Base-by-base conservation (phyloP, 2,329 filamentous ascomycete species). In the Arachnomyces sp. region DNA sequence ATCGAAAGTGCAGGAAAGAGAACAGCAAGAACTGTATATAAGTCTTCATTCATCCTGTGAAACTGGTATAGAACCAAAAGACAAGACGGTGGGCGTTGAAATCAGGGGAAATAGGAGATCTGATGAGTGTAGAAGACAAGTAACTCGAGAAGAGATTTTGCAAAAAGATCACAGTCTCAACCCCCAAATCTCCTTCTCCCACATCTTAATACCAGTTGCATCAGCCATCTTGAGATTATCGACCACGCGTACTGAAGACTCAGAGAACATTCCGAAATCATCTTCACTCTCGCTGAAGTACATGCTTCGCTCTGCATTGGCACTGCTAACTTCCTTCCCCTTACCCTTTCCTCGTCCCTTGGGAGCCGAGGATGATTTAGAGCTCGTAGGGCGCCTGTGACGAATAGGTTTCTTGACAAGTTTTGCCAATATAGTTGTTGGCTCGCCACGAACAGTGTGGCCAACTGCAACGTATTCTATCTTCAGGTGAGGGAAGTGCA, bases 381-480 rank as follows among this genome's bases (percentile, higher is more conserved):
- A 32, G 30, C 9, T 39, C 31, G 2, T 30, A 39, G 32, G 29
- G 13, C 17, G 12, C 9, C 6, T 14, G 7, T 20, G 16, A 4
- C 16, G 14, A 7, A 4, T 9, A 7, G 30, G 7, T n/a, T 36
- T 39, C 28, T 20, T 38, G 7, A 20, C 38, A 7, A 43, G 15
- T 29, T 40, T 36, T 18, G 38, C 34, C 17, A 42, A 39, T 2
- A 25, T 12, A 32, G 41, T 38, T 7, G 38, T 8, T 3, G 33
- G 17, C 28, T 48, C 33, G 12, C 39, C 34, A 42, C 41, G 36
- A n/a, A 38, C 15, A 28, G 18, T 32, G 31, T 49, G 45, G 31
- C 49, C 52, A 25, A 55, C 41, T 7, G 45, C 52, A 13, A 55
- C 40, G 31, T 51, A 55, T 39, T 52, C 35, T 14, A 54, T 13